Base-by-base conservation (phyloP, 495 filamentous ascomycete species). In the Aspergillus incahuasiensis region DNA sequence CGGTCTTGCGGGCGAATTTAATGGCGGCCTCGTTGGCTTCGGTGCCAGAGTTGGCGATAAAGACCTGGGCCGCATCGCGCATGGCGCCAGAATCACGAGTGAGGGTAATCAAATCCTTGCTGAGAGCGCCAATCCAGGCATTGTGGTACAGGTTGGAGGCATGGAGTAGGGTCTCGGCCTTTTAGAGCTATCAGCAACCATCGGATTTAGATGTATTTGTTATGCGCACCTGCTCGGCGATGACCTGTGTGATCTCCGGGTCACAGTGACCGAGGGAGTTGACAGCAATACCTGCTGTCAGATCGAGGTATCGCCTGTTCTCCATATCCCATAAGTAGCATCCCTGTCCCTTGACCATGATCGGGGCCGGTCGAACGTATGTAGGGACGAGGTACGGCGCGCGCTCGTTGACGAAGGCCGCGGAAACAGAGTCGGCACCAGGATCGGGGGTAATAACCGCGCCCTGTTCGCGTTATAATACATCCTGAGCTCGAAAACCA, bases 11-110 rank as follows among this genome's bases (percentile, higher is more conserved):
- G 12, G 90, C 84, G 67, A 98, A 97, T 69, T 98, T 98, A 64
- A 98, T 89, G 6, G 92, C 94, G 0, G 94, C 94, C 73, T 98
- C 94, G 69, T 98, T 98, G 64, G 94, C 94, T 72, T 97, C 94
- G 30, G 83, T 85, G 34, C 94, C 94, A 13, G 89, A 94, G 74
- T 97, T 98, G 75, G 89, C 96, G 60, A 98, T 79, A 72, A 98
- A 98, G 0, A 87, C 90, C 57, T 87, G 80, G n/a, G 81, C 72
- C 5, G 88, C 92, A 63, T 84, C 80, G 60, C 86, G 81, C 87
- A 97, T 95, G 40, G 76, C 86, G 49, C 90, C 91, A 0, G 86
- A 83, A 50, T 82, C 80, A 44, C 75, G 64, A 1, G 94, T 98
- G 56, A 83, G 81, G 38, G 87, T 73, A 30, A 98, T 82, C n/a